Conservation (phyloP, 805 yeast species). For the Maudiozyma barnettii region DNA sequence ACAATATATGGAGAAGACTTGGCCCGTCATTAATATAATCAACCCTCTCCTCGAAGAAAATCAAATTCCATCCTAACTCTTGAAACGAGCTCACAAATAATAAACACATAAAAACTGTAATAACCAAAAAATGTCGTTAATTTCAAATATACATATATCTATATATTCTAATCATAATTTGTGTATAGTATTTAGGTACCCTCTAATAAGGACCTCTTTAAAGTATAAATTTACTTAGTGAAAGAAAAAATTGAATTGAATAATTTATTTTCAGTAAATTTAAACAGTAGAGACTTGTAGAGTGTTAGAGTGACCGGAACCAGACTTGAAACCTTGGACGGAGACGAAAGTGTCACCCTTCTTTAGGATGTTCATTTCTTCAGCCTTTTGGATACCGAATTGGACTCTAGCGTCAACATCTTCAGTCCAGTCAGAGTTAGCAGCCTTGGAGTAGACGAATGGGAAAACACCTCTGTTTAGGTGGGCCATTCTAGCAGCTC, state of each 20-base stretch:
- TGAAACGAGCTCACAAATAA: too few species aligned
- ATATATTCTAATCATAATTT: conserved; percentile 1
- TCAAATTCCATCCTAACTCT: too few species aligned
- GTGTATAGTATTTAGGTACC: conserved; percentile 1
- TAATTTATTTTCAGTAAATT: conserved; percentile 7
- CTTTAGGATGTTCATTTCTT: conserved; percentile 71
- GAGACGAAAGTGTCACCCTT: conserved; percentile 87
- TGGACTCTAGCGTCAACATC: conserved; percentile 93
- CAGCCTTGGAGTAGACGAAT: conserved; percentile 62
- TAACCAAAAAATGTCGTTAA: conserved; percentile 2
- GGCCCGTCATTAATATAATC: too few species aligned
- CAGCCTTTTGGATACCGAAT: conserved; percentile 87
- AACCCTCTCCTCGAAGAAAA: too few species aligned
- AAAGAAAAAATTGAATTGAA: neutral
- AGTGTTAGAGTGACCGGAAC: conserved; percentile 98
- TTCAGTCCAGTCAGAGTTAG: conserved; percentile 76
- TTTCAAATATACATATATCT: neutral
- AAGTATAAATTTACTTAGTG: neutral
- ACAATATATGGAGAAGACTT: too few species aligned
- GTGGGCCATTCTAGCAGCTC: conserved; percentile 92
- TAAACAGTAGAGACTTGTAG: conserved; percentile 81
- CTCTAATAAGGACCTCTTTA: neutral
- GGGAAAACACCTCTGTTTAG: conserved; percentile 98
- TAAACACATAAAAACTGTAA: neutral
- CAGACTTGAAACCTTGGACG: conserved; percentile 98